Evolutionary conservation across 1,139 yeast genomes (phyloP).

Genomic region (Pichia sp.): DNA sequence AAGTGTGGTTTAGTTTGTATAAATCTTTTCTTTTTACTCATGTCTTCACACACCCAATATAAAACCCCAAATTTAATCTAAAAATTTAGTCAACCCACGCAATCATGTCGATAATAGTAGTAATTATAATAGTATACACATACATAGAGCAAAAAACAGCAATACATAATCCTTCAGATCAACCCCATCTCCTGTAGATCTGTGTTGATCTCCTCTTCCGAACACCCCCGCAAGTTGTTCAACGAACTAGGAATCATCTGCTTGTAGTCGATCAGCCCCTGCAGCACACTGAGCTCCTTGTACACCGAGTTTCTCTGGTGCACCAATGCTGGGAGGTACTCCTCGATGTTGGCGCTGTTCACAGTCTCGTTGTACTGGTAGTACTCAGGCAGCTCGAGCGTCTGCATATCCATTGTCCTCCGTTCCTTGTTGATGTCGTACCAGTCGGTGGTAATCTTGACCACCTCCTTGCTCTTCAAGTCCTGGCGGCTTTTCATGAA

Average conservation of each 20-base stretch:
- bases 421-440: slow-evolving; percentile 88
- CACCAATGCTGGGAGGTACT: slow-evolving; percentile 39
- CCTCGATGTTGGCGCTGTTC: slow-evolving; percentile 24
- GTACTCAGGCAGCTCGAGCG: slow-evolving; percentile 31
- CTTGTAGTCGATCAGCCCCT: slow-evolving; percentile 49
- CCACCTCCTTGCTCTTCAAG: slow-evolving; percentile 58
- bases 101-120: not conserved
- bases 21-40: slow-evolving; percentile 14
- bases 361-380: slow-evolving; percentile 30
- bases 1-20: slow-evolving; percentile 20
- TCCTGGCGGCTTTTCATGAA: slow-evolving; percentile 68
- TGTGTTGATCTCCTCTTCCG: slow-evolving; percentile 57
- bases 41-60: slow-evolving; percentile 5
- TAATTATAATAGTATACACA: not conserved
- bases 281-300: slow-evolving; percentile 53
- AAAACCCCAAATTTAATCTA: slow-evolving; percentile 6
- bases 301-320: slow-evolving; percentile 51
- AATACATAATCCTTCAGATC: not conserved
- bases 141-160: too few relatives aligned
- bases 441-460: slow-evolving; percentile 82
- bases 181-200: slow-evolving; percentile 43
- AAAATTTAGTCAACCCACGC: not conserved
- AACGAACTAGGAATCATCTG: slow-evolving; percentile 62
- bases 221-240: slow-evolving; percentile 46
- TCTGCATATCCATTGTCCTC: slow-evolving; percentile 74